Base-by-base conservation (phyloP, 2,329 filamentous ascomycete genomes). In the Fusarium transvaalense region DNA sequence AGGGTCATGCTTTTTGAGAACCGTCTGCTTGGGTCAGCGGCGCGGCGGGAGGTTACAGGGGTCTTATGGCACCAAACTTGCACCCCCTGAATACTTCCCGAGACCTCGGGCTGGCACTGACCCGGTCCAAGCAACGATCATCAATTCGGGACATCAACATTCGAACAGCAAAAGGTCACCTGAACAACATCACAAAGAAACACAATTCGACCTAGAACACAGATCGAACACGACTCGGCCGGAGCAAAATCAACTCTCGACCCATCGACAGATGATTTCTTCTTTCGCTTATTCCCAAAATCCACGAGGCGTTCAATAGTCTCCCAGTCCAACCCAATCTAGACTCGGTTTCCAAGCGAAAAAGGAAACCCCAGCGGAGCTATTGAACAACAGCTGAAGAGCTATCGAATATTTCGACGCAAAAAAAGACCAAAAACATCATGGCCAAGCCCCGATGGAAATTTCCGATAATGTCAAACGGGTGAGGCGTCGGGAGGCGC, bases 331-430 rank as follows among this genome's bases (percentile, higher is more conserved):
- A 57, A 27, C 39, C 62, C 25, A 35, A 52, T 69, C 31, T 42
- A 54, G 62, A 32, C 43, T 15, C 45, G 25, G 39, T 25, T 17
- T 35, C 34, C n/a, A 41, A 14, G 32, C 39, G 25, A 38, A 37
- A 56, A 13, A 25, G 53, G 50, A 46, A 45, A 56, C 29, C 37
- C 42, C 34, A 43, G 37, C 37, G 15, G 27, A 48, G 14, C 60
- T 64, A 64, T 64, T 47, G 43, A 51, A 35, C 32, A 6, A 21
- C 38, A 56, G 56, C 62, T 66, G 61, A 66, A 46, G 50, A 50
- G 21, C 37, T 60, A 61, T 48, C 14, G 41, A 51, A 14, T 13
- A 61, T 47, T 6, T 19, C n/a, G 14, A 46, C 21, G 4, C 17
- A 23, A 54, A 39, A 17, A 35, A 12, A 29, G 3, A 19, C 15